Base-by-base conservation (phyloP, 1,139 yeast genomes). In the Yamadazyma sp. region DNA sequence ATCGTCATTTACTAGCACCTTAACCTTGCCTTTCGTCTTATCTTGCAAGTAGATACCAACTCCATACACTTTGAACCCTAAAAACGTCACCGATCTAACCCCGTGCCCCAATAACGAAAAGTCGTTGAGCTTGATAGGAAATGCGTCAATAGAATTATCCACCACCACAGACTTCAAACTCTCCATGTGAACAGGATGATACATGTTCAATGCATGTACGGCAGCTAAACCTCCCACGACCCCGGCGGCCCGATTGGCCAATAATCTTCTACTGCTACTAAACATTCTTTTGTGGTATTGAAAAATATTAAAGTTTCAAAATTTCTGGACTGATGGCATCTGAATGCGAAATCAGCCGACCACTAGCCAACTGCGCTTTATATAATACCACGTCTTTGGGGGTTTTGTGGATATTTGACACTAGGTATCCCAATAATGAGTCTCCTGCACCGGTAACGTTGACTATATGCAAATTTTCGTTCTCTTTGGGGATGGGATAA, bases 31-130 rank as follows among this genome's bases (percentile, higher is more conserved):
- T 6, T 71, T 48, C 53, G 88, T 96, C 0, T 72, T 70, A 5
- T 70, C 61, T 5, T 86, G 82, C 34, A 86, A 68, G 56, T 90
- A 90, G 12, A 90, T 64, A 0, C 95, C 97, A 29, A 86, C 67
- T 0, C 88, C 96, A 56, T 90, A 90, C 3, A 92, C 96, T 51
- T 82, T 87, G 65, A 90, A 80, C n/a, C 75, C 70, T 29, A 89
- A 53, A 53, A 90, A 86, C 0, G 97, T 86, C 11, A 90, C 97
- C 0, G 83, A 66, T 52, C 97, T 70, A 3, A 82, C 79, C 0
- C 97, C 97, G 41, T 77, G 73, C 0, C 96, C 97, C 10, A 92
- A 53, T 33, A 89, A 58, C 33, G 71, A 62, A 52, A 64, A 82
- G 28, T 64, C 56, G 8, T 56, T 43, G 8, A 73, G 49, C 1